Percentiles rank a stretch among this genome's conserved stretches.
These are phyloP conservation scores for Cardiospermum halicacabum DNA, from an alignment of 345 rosid genomes.

Conservation along the genomic window DNA sequence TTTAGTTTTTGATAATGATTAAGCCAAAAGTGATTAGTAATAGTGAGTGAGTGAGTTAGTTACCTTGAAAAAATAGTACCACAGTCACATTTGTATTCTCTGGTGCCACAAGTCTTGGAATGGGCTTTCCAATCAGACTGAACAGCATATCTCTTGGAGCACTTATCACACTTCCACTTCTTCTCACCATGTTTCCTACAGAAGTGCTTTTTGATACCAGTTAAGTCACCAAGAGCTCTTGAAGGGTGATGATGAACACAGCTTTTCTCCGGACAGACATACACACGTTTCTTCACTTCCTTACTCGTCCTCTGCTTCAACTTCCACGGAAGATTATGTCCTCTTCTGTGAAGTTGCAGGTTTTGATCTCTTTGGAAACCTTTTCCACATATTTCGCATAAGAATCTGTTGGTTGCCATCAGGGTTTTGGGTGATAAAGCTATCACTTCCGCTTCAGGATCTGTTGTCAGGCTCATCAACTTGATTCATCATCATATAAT, in stretches of 20 bases:
- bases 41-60: no score
- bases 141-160: constrained; percentile 89
- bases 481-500: neutral
- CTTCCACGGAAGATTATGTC: constrained; percentile 99
- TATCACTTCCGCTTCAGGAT: constrained; percentile 98
- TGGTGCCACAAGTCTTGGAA: constrained; percentile 93
- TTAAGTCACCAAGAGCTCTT: constrained; percentile 93
- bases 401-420: constrained; percentile 95
- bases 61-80: constrained; percentile 94
- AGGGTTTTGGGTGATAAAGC: constrained; percentile 93
- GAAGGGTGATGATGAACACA: constrained; percentile 92
- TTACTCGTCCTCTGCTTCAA: constrained; percentile 87
- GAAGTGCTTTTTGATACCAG: constrained; percentile 95
- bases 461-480: no score
- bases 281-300: constrained; percentile 77
- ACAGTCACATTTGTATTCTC: constrained; percentile 94
- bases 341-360: constrained; percentile 88
- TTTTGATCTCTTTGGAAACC: constrained; percentile 98
- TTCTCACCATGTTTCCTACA: constrained; percentile 97
- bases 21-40: no score
- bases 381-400: constrained; percentile 93
- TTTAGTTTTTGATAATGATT: no score
- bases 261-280: constrained; percentile 86
- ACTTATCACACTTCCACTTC: constrained; percentile 96
- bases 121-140: constrained; percentile 99